Percentiles rank a stretch among this genome's conserved stretches.
Conservation (phyloP, 2,329 filamentous ascomycete genomes). For the Hypoxylon sp. region DNA sequence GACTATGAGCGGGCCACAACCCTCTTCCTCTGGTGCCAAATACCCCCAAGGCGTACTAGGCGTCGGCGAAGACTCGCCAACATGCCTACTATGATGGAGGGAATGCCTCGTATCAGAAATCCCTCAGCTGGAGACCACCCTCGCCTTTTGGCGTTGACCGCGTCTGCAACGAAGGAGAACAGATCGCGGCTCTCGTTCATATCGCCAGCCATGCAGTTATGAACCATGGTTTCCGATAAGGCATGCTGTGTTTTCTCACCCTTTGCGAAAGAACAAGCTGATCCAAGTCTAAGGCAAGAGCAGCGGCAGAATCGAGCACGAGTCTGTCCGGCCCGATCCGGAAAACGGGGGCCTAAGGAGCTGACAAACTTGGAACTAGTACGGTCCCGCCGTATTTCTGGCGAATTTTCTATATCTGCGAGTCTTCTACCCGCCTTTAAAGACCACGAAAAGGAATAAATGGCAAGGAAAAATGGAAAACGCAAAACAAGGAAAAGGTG, state of each 20-base stretch:
- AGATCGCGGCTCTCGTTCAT: constrained; percentile 25
- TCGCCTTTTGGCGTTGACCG: constrained; percentile 17
- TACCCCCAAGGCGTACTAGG: constrained; percentile 28
- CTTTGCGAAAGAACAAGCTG: constrained; percentile 14
- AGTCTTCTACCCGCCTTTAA: too few species aligned
- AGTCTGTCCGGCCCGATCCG: constrained; percentile 33
- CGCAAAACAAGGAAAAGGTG: too few species aligned
- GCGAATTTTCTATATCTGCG: constrained; percentile 19
- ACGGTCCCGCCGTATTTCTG: constrained; percentile 23
- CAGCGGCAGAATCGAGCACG: constrained; percentile 32
- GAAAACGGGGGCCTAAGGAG: constrained; percentile 12
- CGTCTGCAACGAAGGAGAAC: constrained; percentile 28
- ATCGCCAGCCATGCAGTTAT: constrained; percentile 20
- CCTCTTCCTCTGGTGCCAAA: constrained; percentile 15
- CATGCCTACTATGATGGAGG: constrained; percentile 41
- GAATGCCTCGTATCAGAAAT: constrained; percentile 57
- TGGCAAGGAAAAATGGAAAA: too few species aligned
- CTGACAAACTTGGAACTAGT: neutral
- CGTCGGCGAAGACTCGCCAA: constrained; percentile 24
- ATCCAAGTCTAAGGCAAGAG: constrained; percentile 20
- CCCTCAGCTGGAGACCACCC: constrained; percentile 30
- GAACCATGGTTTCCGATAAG: constrained; percentile 26
- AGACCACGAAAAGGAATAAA: too few species aligned
- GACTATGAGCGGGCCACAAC: constrained; percentile 11
- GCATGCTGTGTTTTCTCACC: constrained; percentile 4